These are phyloP conservation scores for Miamiensis avidus DNA, from an alignment of 169 alveolate species.

Conservation along the genomic window DNA sequence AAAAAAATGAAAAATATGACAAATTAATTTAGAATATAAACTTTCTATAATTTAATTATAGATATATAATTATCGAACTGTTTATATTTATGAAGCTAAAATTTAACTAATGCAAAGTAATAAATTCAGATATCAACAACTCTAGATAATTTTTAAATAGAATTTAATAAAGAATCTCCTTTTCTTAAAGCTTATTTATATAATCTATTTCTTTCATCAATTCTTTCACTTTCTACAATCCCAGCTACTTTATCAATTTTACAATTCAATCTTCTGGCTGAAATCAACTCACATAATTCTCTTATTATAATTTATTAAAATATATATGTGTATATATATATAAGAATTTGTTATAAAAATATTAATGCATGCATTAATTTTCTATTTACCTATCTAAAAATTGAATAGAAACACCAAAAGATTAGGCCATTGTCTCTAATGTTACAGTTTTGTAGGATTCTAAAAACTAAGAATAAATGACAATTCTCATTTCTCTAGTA, in stretches of 20 bases:
- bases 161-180: constrained; percentile 91
- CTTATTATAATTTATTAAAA: constrained; percentile 10
- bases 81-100: too few species aligned
- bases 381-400: constrained; percentile 85
- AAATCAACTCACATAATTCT: constrained; percentile 91
- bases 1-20: too few species aligned
- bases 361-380: neutral
- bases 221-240: constrained; percentile 90
- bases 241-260: constrained; percentile 96
- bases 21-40: too few species aligned
- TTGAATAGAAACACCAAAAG: constrained; percentile 92
- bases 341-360: neutral
- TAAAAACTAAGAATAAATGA: constrained; percentile 93
- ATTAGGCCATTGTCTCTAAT: constrained; percentile 92
- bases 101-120: too few species aligned
- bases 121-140: constrained; percentile 88
- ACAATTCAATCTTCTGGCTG: constrained; percentile 92
- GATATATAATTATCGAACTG: too few species aligned
- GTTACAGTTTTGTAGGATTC: constrained; percentile 95
- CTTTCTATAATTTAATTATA: too few species aligned
- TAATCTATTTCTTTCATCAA: constrained; percentile 88
- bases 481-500: constrained; percentile 93
- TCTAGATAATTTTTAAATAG: constrained; percentile 93
- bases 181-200: constrained; percentile 86
- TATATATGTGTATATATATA: neutral